phyloP scores from a whole-genome alignment of 257 asterid genomes.

The Solanum chmielewskii region DNA sequence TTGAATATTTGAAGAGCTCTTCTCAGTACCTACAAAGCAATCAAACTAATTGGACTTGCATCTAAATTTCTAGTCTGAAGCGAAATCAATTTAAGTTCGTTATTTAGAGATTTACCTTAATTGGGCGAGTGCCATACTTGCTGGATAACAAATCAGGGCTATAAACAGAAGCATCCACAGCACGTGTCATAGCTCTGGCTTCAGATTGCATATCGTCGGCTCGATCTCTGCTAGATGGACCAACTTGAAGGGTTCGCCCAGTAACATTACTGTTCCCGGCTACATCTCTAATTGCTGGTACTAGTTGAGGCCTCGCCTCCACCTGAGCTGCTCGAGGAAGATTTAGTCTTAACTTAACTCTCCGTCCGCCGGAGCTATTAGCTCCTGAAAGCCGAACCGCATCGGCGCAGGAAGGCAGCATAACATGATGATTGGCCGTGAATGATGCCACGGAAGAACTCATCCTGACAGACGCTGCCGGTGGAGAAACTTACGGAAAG shows the following conservation, averaged over 20 bases:
- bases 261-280: not conserved
- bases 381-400: not conserved
- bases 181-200: slow-evolving; percentile 84
- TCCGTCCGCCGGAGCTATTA: not conserved
- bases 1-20: slow-evolving; percentile 63
- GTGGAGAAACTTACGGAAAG: not conserved
- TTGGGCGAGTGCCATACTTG: slow-evolving; percentile 67
- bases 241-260: slow-evolving; percentile 7
- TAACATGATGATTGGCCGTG: not conserved
- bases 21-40: slow-evolving; percentile 20
- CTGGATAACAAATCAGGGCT: slow-evolving; percentile 42
- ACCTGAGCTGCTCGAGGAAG: slow-evolving; percentile 56
- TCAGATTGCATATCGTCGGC: slow-evolving; percentile 93
- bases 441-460: not conserved
- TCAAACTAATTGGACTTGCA: not conserved
- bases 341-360: slow-evolving; percentile 5
- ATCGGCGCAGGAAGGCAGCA: not conserved
- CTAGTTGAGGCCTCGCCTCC: slow-evolving; percentile 52
- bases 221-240: slow-evolving; percentile 41
- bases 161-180: slow-evolving; percentile 70
- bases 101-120: slow-evolving; percentile 25
- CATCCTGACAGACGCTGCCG: not conserved
- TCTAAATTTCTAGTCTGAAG: not conserved
- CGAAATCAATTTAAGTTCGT: not conserved
- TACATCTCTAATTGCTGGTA: slow-evolving; percentile 30